These are phyloP conservation scores for Clarireedia homoeocarpa DNA, from an alignment of 2,329 filamentous ascomycete genomes.

Conservation along the genomic window DNA sequence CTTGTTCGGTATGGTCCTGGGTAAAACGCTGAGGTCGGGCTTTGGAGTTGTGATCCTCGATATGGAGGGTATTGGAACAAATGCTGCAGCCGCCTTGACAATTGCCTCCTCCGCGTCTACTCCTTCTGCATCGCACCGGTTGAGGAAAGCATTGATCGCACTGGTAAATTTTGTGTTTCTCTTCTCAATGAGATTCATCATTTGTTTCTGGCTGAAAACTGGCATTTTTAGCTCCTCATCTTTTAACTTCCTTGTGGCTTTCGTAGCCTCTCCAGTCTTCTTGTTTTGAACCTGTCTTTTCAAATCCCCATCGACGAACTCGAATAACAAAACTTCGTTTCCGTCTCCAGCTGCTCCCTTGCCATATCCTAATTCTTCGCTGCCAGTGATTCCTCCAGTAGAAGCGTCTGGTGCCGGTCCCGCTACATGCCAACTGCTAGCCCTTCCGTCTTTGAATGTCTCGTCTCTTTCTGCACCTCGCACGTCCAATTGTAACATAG, in stretches of 20 bases:
- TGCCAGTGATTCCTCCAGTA: conserved; percentile 47
- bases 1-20: conserved; percentile 68
- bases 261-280: conserved; percentile 65
- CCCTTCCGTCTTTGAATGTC: conserved; percentile 50
- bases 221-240: conserved; percentile 86
- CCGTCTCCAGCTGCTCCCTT: conserved; percentile 32
- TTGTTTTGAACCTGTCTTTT: conserved; percentile 68
- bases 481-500: conserved; percentile 71
- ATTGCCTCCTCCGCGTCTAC: conserved; percentile 62
- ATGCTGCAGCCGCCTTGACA: conserved; percentile 46
- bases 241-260: conserved; percentile 57
- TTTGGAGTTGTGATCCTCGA: conserved; percentile 32
- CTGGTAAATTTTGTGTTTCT: conserved; percentile 75
- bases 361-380: conserved; percentile 33
- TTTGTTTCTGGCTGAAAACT: conserved; percentile 85
- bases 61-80: conserved; percentile 53
- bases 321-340: conserved; percentile 75
- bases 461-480: conserved; percentile 60
- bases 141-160: conserved; percentile 70
- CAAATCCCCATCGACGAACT: conserved; percentile 86
- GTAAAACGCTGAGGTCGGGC: conserved; percentile 41
- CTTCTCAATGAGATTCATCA: conserved; percentile 83
- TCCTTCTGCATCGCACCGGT: conserved; percentile 56
- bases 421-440: conserved; percentile 42
- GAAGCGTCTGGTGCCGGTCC: conserved; percentile 46